Percentiles rank a stretch among this genome's conserved stretches.
phyloP scores from a whole-genome alignment of 495 filamentous ascomycete species.

The Penicillium bovifimosum region DNA sequence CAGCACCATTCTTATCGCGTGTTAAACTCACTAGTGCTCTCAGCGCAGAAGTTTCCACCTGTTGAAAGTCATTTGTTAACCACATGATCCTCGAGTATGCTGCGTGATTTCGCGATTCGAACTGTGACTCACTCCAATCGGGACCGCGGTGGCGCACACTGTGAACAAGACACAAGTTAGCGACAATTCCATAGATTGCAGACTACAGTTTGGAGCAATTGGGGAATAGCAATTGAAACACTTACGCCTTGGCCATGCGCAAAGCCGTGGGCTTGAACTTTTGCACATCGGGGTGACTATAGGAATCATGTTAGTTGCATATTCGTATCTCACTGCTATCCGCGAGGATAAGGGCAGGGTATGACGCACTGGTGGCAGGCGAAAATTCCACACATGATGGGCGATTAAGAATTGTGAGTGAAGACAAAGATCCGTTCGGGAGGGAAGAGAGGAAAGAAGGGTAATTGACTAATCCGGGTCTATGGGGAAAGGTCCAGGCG shows the following conservation, averaged over 20 bases:
- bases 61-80: slow-evolving; percentile 17
- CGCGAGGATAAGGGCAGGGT: slow-evolving; percentile 10
- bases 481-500: slow-evolving; percentile 16
- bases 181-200: slow-evolving; percentile 34
- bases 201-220: slow-evolving; percentile 2
- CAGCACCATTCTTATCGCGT: background rate
- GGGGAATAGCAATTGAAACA: slow-evolving; percentile 11
- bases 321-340: background rate
- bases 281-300: slow-evolving; percentile 87
- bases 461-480: slow-evolving; percentile 20
- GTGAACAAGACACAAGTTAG: slow-evolving; percentile 17
- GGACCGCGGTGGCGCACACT: slow-evolving; percentile 94
- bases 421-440: slow-evolving; percentile 12
- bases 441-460: slow-evolving; percentile 8
- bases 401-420: slow-evolving; percentile 22
- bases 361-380: slow-evolving; percentile 78
- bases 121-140: slow-evolving; percentile 85
- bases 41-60: slow-evolving; percentile 85
- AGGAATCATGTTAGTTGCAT: slow-evolving; percentile 21
- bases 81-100: background rate
- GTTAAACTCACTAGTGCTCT: slow-evolving; percentile 73
- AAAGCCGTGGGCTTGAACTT: slow-evolving; percentile 96
- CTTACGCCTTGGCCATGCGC: slow-evolving; percentile 92
- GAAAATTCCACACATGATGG: slow-evolving; percentile 76
- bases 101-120: slow-evolving; percentile 7